These are phyloP conservation scores for Saprolegnia diclina DNA, from an alignment of 352 stramenopile species.

Conservation along the genomic window DNA sequence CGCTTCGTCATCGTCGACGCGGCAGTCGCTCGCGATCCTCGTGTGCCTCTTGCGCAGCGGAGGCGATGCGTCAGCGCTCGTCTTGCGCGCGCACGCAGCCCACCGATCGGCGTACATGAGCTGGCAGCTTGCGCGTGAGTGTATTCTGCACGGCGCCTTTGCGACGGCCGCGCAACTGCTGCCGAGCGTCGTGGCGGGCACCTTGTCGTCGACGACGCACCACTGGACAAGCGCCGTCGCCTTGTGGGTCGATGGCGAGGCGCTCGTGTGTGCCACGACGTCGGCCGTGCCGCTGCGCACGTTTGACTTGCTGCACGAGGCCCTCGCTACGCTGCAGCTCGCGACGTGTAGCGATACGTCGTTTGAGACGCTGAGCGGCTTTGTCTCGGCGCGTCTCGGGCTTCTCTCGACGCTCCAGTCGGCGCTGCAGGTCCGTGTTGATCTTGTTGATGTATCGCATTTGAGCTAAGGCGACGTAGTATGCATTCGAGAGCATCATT, in stretches of 20 bases:
- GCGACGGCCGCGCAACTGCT: neutral
- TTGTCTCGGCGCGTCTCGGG: neutral
- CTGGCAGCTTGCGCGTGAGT: conserved; percentile 15
- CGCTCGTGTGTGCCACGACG: neutral
- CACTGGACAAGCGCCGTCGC: conserved; percentile 7
- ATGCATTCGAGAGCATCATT: conserved; percentile 5
- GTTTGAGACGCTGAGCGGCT: neutral
- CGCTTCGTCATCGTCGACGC: neutral
- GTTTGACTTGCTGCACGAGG: neutral
- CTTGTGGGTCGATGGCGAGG: conserved; percentile 9
- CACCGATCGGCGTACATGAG: neutral
- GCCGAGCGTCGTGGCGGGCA: neutral
- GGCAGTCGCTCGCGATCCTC: neutral
- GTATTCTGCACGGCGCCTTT: conserved; percentile 20
- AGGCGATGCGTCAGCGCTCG: neutral
- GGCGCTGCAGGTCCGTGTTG: conserved; percentile 2
- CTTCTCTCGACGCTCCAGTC: conserved; percentile 13
- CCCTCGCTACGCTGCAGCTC: neutral
- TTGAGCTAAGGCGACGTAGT: neutral
- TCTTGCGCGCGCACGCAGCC: neutral
- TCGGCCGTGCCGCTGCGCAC: neutral
- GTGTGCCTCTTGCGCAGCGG: conserved; percentile 15
- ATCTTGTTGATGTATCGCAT: neutral
- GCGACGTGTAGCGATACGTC: neutral
- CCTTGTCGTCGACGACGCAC: neutral